phyloP scores from a whole-genome alignment of 148 eudicot genomes.

The Agrostemma githago region DNA sequence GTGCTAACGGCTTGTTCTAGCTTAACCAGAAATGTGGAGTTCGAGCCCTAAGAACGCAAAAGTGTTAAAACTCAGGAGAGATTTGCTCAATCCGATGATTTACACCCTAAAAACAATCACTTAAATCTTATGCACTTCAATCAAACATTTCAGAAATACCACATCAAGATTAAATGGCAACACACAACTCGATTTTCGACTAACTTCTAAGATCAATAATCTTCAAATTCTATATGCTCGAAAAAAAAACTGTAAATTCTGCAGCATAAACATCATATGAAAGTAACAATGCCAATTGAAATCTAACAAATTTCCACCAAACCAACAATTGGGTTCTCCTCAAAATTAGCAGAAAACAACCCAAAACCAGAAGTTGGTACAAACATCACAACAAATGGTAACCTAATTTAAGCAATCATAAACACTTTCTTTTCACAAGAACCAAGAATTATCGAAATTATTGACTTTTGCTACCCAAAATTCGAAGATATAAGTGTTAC shows the following conservation, averaged over 20 bases:
- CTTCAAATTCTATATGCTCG: neutral
- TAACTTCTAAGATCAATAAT: neutral
- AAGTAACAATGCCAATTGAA: neutral
- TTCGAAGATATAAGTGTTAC: no score
- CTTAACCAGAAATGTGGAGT: no score
- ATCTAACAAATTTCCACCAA: constrained; percentile 15
- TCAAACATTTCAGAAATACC: neutral
- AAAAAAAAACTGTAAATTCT: neutral
- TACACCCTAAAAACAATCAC: neutral
- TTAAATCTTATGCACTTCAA: neutral
- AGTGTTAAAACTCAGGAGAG: no score
- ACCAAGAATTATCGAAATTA: neutral
- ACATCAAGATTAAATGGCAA: constrained; percentile 1
- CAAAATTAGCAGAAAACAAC: constrained; percentile 10
- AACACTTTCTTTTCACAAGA: constrained; percentile 1
- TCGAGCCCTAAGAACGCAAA: no score
- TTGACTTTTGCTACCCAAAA: no score
- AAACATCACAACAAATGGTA: neutral
- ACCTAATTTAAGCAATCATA: constrained; percentile 12
- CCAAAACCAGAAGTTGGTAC: neutral
- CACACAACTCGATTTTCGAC: neutral
- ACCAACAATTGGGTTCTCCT: constrained; percentile 12
- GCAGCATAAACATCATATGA: neutral
- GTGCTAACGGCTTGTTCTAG: no score
- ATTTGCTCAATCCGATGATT: no score